These are phyloP conservation scores for Paxillus ammoniavirescens DNA, from an alignment of 768 basidiomycete genomes.

Conservation along the genomic window DNA sequence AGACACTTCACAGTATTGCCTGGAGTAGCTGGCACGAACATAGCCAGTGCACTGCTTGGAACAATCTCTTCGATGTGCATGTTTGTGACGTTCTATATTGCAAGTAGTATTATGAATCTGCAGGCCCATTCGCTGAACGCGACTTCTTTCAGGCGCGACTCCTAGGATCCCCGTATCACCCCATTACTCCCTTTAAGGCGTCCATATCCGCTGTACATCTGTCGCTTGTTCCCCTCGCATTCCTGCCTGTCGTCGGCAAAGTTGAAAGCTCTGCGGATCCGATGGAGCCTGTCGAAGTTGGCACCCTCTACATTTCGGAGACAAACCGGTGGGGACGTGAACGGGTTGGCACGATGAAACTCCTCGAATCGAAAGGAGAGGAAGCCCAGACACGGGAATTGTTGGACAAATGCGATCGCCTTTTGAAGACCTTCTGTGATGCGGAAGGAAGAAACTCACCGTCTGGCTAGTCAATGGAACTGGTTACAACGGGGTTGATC, in stretches of 20 bases:
- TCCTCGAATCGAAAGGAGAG: conserved; percentile 53
- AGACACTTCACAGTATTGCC: conserved; percentile 68
- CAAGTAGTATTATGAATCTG: conserved; percentile 34
- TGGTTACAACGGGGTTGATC: background rate
- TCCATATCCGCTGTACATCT: conserved; percentile 67
- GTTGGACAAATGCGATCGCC: conserved; percentile 52
- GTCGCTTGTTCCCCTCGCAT: conserved; percentile 55
- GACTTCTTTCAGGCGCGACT: conserved; percentile 54
- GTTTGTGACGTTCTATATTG: conserved; percentile 59
- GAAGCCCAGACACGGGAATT: conserved; percentile 45
- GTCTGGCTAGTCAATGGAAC: conserved; percentile 10
- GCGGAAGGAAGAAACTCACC: conserved; percentile 26
- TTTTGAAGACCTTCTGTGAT: conserved; percentile 42
- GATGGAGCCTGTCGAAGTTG: conserved; percentile 12
- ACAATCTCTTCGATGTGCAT: conserved; percentile 48
- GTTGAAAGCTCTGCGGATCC: conserved; percentile 4
- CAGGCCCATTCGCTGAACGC: conserved; percentile 1
- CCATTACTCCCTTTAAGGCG: conserved; percentile 59
- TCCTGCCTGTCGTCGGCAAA: conserved; percentile 38
- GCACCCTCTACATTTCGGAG: conserved; percentile 52
- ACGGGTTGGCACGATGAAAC: conserved; percentile 46
- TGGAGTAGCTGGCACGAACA: conserved; percentile 65
- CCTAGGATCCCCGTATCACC: conserved; percentile 65
- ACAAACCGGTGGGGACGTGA: conserved; percentile 57
- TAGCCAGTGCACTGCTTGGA: conserved; percentile 47